Conservation (phyloP, 2,329 filamentous ascomycete genomes). For the Monosporascus sp. region DNA sequence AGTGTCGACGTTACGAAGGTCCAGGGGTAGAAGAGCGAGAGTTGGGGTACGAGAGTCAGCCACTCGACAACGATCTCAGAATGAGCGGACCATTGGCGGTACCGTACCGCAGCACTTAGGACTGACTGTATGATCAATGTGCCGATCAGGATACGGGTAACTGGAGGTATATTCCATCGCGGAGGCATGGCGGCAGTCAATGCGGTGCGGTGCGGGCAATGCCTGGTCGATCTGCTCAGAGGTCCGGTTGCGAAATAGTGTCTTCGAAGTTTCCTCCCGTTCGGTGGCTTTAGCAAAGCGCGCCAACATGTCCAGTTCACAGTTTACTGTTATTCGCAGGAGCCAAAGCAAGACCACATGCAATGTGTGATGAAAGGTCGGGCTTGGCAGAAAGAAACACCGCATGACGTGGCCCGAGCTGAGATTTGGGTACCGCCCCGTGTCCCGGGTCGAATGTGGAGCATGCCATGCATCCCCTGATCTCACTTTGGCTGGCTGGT, state of each 20-base stretch:
- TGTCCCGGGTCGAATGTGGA: neutral
- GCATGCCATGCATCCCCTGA: neutral
- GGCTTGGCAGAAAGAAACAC: neutral
- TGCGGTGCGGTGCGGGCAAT: neutral
- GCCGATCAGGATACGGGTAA: conserved; percentile 78
- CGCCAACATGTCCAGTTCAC: neutral
- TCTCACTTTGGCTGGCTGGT: too few species aligned
- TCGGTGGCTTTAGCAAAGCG: neutral
- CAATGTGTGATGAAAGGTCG: neutral
- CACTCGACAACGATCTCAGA: conserved; percentile 73
- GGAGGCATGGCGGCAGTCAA: conserved; percentile 57
- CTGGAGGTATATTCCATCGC: conserved; percentile 86
- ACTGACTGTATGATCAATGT: conserved; percentile 72
- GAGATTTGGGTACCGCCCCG: neutral
- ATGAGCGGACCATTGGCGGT: conserved; percentile 61
- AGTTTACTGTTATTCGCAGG: neutral
- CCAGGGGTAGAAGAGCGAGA: conserved; percentile 87
- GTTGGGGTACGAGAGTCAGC: conserved; percentile 78
- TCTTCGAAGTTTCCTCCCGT: neutral
- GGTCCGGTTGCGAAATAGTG: neutral
- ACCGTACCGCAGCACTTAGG: conserved; percentile 74
- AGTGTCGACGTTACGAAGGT: conserved; percentile 81
- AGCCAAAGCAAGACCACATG: neutral
- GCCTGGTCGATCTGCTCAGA: too few species aligned
- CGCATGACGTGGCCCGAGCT: neutral